These are phyloP conservation scores for Triticum monococcum DNA, from an alignment of 176 grass and related monocot genomes.

Conservation along the genomic window DNA sequence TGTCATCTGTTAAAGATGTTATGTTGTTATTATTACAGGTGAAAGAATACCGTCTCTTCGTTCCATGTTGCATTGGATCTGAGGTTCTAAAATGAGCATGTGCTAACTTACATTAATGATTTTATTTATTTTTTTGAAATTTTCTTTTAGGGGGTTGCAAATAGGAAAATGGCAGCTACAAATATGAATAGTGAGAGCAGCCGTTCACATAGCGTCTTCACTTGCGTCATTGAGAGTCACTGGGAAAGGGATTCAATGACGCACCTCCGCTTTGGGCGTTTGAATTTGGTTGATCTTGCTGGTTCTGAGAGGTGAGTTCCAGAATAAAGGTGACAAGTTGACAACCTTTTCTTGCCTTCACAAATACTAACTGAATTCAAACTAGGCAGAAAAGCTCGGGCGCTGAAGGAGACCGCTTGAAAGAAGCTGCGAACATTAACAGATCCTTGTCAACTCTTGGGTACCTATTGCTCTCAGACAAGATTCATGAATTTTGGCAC, in stretches of 20 bases:
- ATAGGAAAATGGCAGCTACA: conserved; percentile 93
- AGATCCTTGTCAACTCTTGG: conserved; percentile 95
- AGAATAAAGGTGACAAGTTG: not conserved
- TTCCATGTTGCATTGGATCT: not conserved
- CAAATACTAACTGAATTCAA: conserved; percentile 43
- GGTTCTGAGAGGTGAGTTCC: conserved; percentile 85
- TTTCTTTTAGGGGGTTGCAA: conserved; percentile 62
- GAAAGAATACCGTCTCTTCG: conserved; percentile 19
- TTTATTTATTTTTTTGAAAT: conserved; percentile 6
- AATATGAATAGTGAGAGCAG: conserved; percentile 95
- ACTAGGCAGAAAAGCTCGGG: conserved; percentile 97
- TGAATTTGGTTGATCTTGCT: conserved; percentile 95
- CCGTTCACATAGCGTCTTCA: conserved; percentile 92
- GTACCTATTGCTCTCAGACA: conserved; percentile 43
- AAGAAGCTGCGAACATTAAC: conserved; percentile 97
- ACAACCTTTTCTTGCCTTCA: conserved; percentile 18
- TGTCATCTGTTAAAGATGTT: conserved; percentile 75
- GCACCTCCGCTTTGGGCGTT: conserved; percentile 75
- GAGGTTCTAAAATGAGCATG: not conserved
- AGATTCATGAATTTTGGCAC: not conserved
- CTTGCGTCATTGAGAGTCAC: conserved; percentile 86
- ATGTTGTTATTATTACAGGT: conserved; percentile 83
- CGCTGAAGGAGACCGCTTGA: conserved; percentile 91
- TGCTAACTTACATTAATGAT: conserved; percentile 11
- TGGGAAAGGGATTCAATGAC: conserved; percentile 85